Conservation (phyloP, 73 alveolate species). For the Paramecium tetraurelia region DNA sequence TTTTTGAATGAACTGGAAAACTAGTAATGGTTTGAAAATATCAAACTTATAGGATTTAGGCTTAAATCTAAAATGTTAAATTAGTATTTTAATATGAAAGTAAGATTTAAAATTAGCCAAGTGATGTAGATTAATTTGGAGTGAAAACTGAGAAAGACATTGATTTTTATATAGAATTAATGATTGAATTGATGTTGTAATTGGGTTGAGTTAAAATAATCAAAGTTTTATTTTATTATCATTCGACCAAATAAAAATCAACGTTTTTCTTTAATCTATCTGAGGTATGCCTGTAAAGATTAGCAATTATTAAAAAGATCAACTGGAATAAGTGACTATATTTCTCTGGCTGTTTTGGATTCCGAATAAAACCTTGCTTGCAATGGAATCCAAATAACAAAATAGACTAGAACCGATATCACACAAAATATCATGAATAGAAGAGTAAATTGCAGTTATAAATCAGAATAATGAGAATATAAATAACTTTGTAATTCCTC, state of each 20-base stretch:
- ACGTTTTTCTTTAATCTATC: background rate
- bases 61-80: too few species aligned
- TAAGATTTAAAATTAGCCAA: too few species aligned
- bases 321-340: background rate
- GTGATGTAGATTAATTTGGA: background rate
- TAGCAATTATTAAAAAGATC: background rate
- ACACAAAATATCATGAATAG: background rate
- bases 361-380: background rate
- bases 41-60: too few species aligned
- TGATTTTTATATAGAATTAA: slow-evolving; percentile 33
- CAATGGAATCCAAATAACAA: background rate
- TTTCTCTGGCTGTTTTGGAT: background rate
- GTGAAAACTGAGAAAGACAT: slow-evolving; percentile 35
- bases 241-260: background rate
- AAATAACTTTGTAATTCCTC: background rate
- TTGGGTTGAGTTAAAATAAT: background rate
- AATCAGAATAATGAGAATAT: background rate
- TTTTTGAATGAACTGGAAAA: too few species aligned
- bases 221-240: background rate
- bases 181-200: background rate
- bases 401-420: background rate
- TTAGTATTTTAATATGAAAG: too few species aligned
- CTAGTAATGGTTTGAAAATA: too few species aligned
- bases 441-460: background rate
- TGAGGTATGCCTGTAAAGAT: background rate